phyloP scores from a whole-genome alignment of 768 basidiomycete genomes.

The Chalciporus piperatus region DNA sequence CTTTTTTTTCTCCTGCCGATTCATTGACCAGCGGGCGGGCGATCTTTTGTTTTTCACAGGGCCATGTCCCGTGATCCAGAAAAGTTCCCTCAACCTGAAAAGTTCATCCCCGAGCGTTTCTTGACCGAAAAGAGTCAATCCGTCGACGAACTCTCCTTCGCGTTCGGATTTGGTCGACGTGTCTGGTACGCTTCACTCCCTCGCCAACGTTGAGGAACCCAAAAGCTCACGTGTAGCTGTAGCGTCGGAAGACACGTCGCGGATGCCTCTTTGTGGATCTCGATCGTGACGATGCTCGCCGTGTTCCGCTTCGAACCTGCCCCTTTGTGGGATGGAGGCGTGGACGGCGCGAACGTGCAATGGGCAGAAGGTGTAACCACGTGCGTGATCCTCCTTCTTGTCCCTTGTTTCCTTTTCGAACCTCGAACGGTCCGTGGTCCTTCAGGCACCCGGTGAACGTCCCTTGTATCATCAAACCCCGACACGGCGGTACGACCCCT shows the following conservation, averaged over 20 bases:
- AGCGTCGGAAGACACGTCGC: constrained; percentile 45
- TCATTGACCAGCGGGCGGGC: too few relatives aligned
- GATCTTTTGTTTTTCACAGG: constrained; percentile 12
- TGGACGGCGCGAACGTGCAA: constrained; percentile 16
- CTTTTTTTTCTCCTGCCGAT: not conserved
- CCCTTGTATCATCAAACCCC: constrained; percentile 8
- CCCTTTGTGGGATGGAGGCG: constrained; percentile 18
- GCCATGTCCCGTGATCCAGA: constrained; percentile 36
- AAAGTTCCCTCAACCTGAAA: constrained; percentile 36
- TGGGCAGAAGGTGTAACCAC: constrained; percentile 21
- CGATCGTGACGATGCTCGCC: constrained; percentile 21
- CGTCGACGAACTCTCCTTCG: constrained; percentile 18
- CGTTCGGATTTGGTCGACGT: constrained; percentile 44
- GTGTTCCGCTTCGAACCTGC: constrained; percentile 14
- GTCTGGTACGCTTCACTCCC: constrained; percentile 4
- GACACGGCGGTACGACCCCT: constrained; percentile 3
- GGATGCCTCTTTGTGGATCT: constrained; percentile 35
- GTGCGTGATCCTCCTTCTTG: constrained; percentile 4
- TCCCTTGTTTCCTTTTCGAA: not conserved
- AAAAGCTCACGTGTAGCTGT: not conserved
- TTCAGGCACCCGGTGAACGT: constrained; percentile 14
- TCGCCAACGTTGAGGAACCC: not conserved
- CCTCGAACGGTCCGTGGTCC: too few relatives aligned
- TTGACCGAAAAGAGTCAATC: constrained; percentile 9
- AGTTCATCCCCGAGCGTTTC: constrained; percentile 39